Evolutionary conservation across 345 rosid species (phyloP).

Genomic region (Noccaea caerulescens): DNA sequence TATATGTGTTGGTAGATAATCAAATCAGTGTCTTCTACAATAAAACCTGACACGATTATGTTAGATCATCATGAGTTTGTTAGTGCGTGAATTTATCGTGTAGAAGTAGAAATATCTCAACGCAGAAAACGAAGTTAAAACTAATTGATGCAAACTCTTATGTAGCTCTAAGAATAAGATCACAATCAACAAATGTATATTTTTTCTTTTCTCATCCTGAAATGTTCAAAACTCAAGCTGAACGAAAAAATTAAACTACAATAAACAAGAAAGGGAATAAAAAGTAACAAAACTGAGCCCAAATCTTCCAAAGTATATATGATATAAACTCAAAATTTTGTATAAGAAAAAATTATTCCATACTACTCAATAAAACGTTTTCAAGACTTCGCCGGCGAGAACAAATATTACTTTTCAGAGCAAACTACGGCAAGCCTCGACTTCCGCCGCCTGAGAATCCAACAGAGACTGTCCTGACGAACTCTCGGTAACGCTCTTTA

Average conservation of each 20-base stretch:
- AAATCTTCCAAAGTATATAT: not conserved
- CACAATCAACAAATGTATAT: too few relatives aligned
- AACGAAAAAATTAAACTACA: not conserved
- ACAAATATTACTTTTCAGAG: conserved; percentile 11
- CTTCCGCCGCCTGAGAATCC: conserved; percentile 39
- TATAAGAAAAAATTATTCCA: not conserved
- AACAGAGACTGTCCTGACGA: conserved; percentile 44
- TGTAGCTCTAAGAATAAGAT: too few relatives aligned
- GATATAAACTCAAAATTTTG: conserved; percentile 8
- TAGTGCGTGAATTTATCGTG: too few relatives aligned
- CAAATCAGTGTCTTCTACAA: too few relatives aligned
- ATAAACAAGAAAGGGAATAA: not conserved
- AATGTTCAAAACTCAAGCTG: conserved; percentile 32
- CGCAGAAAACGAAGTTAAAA: too few relatives aligned
- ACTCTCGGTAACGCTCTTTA: conserved; percentile 35
- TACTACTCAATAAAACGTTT: conserved; percentile 15
- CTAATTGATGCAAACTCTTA: too few relatives aligned
- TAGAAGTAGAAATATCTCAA: too few relatives aligned
- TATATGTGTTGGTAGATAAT: too few relatives aligned
- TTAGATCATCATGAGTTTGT: too few relatives aligned
- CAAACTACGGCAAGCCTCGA: conserved; percentile 49
- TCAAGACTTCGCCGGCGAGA: not conserved
- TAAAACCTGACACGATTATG: too few relatives aligned
- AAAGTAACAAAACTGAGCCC: not conserved
- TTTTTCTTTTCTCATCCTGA: conserved; percentile 5